Conservation (phyloP, 129 eudicot genomes). For the Tanacetum coccineum region DNA sequence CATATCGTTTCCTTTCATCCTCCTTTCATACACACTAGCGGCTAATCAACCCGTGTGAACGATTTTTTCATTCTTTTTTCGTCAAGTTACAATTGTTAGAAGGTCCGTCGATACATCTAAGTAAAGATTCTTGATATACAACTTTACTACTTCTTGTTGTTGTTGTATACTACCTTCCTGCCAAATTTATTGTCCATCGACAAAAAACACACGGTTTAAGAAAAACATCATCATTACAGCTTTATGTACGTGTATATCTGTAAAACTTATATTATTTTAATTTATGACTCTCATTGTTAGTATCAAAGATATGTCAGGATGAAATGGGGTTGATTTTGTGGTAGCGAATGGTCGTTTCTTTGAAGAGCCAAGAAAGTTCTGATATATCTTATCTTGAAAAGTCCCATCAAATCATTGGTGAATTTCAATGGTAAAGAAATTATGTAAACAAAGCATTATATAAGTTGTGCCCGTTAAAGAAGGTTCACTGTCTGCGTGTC, state of each 20-base stretch:
- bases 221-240: no score
- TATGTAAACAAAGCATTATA: no score
- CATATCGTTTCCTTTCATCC: constrained; percentile 15
- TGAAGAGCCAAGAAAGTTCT: constrained; percentile 21
- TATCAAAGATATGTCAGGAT: constrained; percentile 21
- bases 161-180: no score
- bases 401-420: constrained; percentile 24
- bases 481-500: no score
- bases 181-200: no score
- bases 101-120: neutral
- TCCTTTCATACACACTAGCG: constrained; percentile 8
- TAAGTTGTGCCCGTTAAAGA: no score
- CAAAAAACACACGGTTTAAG: no score
- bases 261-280: neutral
- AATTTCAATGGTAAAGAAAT: no score
- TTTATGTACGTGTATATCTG: neutral
- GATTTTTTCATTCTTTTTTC: neutral
- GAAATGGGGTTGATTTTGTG: constrained; percentile 25
- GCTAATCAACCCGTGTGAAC: constrained; percentile 12
- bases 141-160: no score
- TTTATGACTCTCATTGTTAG: constrained; percentile 3
- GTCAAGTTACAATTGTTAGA: no score
- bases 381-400: constrained; percentile 17
- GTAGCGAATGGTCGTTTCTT: constrained; percentile 19
- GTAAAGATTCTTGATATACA: neutral